Conservation (phyloP, 306 rosid genomes). For the Carpinus fangiana region DNA sequence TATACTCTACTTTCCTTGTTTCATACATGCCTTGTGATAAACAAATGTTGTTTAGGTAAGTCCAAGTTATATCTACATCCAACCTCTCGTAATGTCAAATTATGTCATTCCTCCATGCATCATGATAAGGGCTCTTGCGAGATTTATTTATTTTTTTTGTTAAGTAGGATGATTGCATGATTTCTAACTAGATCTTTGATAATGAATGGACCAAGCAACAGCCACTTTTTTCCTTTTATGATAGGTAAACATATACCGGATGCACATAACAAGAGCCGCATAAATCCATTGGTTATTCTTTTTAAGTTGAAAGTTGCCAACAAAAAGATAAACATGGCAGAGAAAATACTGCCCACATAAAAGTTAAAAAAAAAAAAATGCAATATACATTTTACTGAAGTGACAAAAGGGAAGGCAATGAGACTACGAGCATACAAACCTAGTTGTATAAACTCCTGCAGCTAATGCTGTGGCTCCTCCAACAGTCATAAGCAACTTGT, state of each 20-base stretch:
- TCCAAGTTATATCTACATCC: not conserved
- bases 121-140: not conserved
- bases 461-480: conserved; percentile 99
- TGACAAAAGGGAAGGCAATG: conserved; percentile 16
- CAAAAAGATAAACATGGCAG: not conserved
- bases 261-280: too few relatives aligned
- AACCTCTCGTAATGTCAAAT: not conserved
- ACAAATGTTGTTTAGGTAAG: not conserved
- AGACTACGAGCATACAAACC: conserved; percentile 46
- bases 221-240: not conserved
- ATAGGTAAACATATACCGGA: too few relatives aligned
- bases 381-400: conserved; percentile 13
- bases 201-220: conserved; percentile 8
- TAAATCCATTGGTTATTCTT: too few relatives aligned
- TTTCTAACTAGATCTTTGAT: not conserved
- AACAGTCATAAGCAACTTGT: conserved; percentile 84
- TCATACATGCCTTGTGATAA: not conserved
- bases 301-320: not conserved
- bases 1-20: too few relatives aligned
- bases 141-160: too few relatives aligned
- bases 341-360: not conserved
- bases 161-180: not conserved
- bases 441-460: conserved; percentile 95
- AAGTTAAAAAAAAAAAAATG: not conserved
- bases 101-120: not conserved